These are phyloP conservation scores for Wallacemonas rigidus DNA, from an alignment of 208 protist species.

Conservation along the genomic window DNA sequence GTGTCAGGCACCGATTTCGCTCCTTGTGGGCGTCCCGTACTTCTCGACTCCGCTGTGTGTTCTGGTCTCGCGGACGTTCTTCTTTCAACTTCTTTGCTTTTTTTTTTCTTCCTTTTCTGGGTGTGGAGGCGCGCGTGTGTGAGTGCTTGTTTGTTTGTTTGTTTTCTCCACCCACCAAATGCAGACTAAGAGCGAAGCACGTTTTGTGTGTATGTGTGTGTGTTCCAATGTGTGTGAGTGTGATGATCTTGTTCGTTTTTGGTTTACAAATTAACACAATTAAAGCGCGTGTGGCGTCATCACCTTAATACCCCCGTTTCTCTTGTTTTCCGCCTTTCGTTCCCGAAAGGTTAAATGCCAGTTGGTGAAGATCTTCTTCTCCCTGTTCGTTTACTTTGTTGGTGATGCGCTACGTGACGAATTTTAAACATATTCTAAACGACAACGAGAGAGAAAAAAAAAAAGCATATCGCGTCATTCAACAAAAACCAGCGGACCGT, in stretches of 20 bases:
- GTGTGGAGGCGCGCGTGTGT: neutral
- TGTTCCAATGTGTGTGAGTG: neutral
- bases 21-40: neutral
- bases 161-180: neutral
- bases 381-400: slow-evolving; percentile 6
- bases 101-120: neutral
- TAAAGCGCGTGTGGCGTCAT: neutral
- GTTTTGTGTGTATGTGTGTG: neutral
- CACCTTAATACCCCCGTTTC: neutral
- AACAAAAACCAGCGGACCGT: too few relatives aligned
- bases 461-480: neutral
- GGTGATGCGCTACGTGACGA: slow-evolving; percentile 2
- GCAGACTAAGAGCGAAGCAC: neutral
- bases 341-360: slow-evolving; percentile 1
- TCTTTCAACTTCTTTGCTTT: neutral
- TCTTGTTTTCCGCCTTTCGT: slow-evolving; percentile 2
- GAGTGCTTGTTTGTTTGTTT: slow-evolving; percentile 6
- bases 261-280: slow-evolving; percentile 3
- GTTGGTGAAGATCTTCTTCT: neutral
- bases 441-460: neutral
- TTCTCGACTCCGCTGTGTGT: too few relatives aligned
- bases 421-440: neutral
- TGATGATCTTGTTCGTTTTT: slow-evolving; percentile 6
- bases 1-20: neutral
- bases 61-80: too few relatives aligned